Conservation (phyloP, 2,329 filamentous ascomycete genomes). For the Beauveria bassiana region DNA sequence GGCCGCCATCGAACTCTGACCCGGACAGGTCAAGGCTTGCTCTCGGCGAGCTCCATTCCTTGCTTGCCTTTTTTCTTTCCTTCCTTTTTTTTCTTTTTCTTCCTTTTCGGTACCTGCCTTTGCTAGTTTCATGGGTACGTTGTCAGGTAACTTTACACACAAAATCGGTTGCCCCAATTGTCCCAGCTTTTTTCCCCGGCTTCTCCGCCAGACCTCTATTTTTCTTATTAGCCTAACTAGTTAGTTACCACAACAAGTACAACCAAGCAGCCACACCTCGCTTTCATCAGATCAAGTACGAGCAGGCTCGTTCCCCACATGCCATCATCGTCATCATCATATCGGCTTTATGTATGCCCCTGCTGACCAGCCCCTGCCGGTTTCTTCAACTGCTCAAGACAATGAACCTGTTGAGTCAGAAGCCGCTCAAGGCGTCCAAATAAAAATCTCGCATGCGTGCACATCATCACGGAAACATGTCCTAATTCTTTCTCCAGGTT, state of each 20-base stretch:
- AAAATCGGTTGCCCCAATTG: too few species aligned
- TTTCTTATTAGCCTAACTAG: too few species aligned
- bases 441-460: too few species aligned
- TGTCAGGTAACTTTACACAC: too few species aligned
- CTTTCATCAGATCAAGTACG: constrained; percentile 4
- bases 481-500: too few species aligned
- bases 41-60: neutral
- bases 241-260: too few species aligned
- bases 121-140: too few species aligned
- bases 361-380: too few species aligned
- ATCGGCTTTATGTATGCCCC: constrained; percentile 1
- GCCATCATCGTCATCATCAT: neutral
- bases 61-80: neutral
- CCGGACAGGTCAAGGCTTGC: neutral
- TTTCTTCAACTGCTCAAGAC: neutral
- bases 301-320: neutral
- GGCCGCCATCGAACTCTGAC: too few species aligned
- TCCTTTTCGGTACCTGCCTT: neutral
- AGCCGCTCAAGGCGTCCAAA: too few species aligned
- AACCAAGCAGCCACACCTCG: neutral
- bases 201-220: neutral
- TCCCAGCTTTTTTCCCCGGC: neutral
- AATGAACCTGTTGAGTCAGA: too few species aligned
- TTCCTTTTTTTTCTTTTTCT: neutral
- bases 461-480: too few species aligned